Base-by-base conservation (phyloP, 2,329 filamentous ascomycete genomes). In the Ophiocordyceps camponoti-rufipedis region DNA sequence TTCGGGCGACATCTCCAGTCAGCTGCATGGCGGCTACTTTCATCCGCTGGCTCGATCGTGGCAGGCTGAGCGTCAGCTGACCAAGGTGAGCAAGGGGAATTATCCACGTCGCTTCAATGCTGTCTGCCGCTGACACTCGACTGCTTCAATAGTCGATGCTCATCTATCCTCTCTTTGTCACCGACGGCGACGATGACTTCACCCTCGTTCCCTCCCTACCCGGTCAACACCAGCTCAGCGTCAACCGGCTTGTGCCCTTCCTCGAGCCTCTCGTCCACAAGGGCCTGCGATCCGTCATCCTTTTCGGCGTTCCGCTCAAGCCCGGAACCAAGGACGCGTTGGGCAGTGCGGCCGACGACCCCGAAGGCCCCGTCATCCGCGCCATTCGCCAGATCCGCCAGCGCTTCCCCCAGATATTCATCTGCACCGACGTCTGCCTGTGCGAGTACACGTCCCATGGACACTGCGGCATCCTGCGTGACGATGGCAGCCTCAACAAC, bases 401-500 rank as follows among this genome's bases (percentile, higher is more conserved):
- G 52, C 73, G 79, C 38, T 96, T 95, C 64, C 91, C 91, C 2
- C 79, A 86, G 50, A 74, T 98, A 48, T 96, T 93, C 67, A 85
- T 98, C 55, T 80, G 82, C 53, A 79, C 82, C 48, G 91, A 98
- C 60, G 91, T 98, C 48, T 96, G 91, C 59, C 80, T 98, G 8
- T 98, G 91, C 74, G 91, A 98, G 66, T 98, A 98, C 67, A 98
- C 91, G 1, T 91, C 85, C 7, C 91, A 98, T 62, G 91, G 91
- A 41, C 91, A 98, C 69, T 98, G 91, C 60, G 91, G 91, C 45
- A 95, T 98, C 54, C 73, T 98, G 42, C 79, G 87, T 47, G 87
- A 95, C 53, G 91, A 98, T 59, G 87, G 87, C 50, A 83, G 79
- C 50, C 72, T 98, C 48, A 94, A 96, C 73, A 96, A 98, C 60